Evolutionary conservation across 768 basidiomycete genomes (phyloP), one percentile per base, ranked within the genome.

Genomic region (Mycena belliarum): DNA sequence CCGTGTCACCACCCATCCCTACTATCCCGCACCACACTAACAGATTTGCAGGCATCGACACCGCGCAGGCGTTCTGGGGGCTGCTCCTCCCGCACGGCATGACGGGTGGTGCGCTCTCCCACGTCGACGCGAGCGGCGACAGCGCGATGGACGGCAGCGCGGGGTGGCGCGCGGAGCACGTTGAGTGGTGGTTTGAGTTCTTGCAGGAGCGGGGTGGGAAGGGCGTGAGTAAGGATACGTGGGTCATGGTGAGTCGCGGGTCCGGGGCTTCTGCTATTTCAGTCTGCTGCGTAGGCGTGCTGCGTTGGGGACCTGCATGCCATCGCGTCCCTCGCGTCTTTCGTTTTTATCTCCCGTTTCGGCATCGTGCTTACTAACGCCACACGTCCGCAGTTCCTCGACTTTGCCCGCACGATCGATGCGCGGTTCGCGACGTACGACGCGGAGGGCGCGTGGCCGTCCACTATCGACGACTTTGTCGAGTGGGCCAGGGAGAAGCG

Each of bases 191-290:
- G 93, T 83, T 88, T 65, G 84, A 87, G n/a, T 95, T 85, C 69
- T 70, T 95, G 69, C 72, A 69, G 29, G 75, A 81, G 67, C 86
- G 82, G 62, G 85, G 84, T 1, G 77, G 77, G 21, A 89, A 88
- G 68, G 92, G 91, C 6, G 81, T 95, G 29, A 93, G 90, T 74
- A 91, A 89, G 73, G 93, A 93, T 73, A 91, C 89, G 18, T 94
- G 92, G 93, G 72, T 79, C 49, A 93, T 94, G 91, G 92, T 90
- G 47, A 41, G 85, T 73, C 21, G 5, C n/a, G n/a, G n/a, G n/a
- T n/a, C n/a, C n/a, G n/a, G n/a, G n/a, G n/a, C n/a, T n/a, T n/a
- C n/a, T n/a, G n/a, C n/a, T n/a, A n/a, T n/a, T n/a, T n/a, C n/a
- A n/a, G n/a, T n/a, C n/a, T n/a, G n/a, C n/a, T n/a, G n/a, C n/a